Percentiles rank a stretch among this genome's conserved stretches.
phyloP scores from a whole-genome alignment of 805 yeast genomes.

The Lachancea quebecensis region DNA sequence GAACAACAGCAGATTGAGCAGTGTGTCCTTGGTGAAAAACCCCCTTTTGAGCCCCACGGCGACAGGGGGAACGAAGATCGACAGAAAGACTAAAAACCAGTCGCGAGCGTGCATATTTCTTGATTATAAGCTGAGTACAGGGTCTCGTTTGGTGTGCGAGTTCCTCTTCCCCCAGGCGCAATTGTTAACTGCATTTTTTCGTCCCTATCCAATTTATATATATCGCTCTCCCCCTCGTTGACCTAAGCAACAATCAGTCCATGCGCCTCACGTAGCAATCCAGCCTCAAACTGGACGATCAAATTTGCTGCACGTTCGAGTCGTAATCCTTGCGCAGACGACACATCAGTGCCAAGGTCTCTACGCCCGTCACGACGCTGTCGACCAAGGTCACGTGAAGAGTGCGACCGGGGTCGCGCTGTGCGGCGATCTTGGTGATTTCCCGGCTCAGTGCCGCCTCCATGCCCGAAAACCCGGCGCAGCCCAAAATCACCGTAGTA shows the following conservation, averaged over 20 bases:
- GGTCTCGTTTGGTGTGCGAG: too few species aligned
- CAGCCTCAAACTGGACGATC: neutral
- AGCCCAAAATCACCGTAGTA: conserved; percentile 19
- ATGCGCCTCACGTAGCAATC: neutral
- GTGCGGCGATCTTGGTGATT: conserved; percentile 1
- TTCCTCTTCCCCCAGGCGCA: too few species aligned
- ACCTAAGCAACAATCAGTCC: neutral
- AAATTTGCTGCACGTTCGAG: too few species aligned
- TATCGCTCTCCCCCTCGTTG: neutral
- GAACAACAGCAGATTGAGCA: conserved; percentile 55
- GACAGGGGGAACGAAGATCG: conserved; percentile 64
- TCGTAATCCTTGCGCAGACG: neutral
- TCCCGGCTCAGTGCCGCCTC: conserved; percentile 5
- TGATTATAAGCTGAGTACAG: neutral
- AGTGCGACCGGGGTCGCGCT: neutral
- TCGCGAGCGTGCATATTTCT: conserved; percentile 36
- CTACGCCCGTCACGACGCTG: conserved; percentile 8
- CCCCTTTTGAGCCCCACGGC: conserved; percentile 69
- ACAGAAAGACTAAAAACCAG: conserved; percentile 62
- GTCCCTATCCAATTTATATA: too few species aligned
- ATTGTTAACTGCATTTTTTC: too few species aligned
- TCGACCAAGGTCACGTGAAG: conserved; percentile 6
- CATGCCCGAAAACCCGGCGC: conserved; percentile 26
- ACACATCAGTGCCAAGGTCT: conserved; percentile 2
- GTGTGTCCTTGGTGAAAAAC: conserved; percentile 30